Evolutionary conservation across 495 filamentous ascomycete genomes (phyloP).

Genomic region (Neurospora africana): DNA sequence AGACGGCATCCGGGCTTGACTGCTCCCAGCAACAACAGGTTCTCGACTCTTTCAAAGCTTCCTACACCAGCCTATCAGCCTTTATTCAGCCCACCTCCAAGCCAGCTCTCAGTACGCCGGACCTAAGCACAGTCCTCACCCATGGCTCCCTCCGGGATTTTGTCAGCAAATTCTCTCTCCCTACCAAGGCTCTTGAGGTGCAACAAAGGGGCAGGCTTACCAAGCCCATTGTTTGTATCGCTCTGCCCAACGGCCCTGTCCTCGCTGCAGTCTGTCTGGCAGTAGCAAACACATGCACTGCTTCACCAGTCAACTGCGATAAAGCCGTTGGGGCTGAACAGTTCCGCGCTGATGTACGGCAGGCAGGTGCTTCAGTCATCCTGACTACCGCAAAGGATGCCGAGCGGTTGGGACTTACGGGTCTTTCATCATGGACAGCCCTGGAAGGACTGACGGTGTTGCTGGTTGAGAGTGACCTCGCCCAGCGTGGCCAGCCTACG

Average conservation of each 20-base stretch:
- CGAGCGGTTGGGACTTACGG: conserved; percentile 4
- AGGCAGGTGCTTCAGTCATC: conserved; percentile 8
- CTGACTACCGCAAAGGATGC: conserved; percentile 6
- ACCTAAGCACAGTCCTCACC: neutral
- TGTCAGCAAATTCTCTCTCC: neutral
- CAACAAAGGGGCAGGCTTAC: neutral
- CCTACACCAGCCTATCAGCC: neutral
- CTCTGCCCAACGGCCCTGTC: conserved; percentile 26
- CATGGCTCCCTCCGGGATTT: neutral
- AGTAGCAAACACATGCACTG: conserved; percentile 21
- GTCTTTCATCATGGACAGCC: neutral
- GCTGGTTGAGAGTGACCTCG: neutral
- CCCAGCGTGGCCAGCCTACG: neutral
- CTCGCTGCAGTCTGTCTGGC: conserved; percentile 22
- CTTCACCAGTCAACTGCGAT: conserved; percentile 22
- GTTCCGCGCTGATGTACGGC: conserved; percentile 14
- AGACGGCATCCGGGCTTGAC: neutral
- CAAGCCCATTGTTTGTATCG: conserved; percentile 26
- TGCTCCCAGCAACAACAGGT: neutral
- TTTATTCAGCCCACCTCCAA: neutral
- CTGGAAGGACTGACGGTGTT: neutral
- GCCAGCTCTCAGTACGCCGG: neutral
- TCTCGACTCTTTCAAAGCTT: neutral
- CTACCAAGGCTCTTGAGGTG: neutral
- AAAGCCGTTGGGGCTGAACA: conserved; percentile 15